Conservation (phyloP, 768 basidiomycete genomes). For the Sistotremastrum suecicum region DNA sequence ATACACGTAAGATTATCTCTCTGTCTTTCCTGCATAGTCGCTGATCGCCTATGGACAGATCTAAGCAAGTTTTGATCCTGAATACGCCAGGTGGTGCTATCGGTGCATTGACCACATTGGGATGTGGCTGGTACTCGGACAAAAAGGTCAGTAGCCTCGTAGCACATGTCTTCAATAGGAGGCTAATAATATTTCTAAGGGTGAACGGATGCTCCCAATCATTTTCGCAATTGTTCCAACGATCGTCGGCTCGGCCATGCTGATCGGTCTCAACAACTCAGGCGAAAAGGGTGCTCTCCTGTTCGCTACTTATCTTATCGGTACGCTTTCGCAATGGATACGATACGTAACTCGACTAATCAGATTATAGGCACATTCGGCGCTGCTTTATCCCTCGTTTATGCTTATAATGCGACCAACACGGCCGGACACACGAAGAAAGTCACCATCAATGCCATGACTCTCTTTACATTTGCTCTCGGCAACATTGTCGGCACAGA, state of each 20-base stretch:
- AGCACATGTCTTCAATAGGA: neutral
- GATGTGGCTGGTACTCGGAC: conserved; percentile 54
- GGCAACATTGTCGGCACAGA: conserved; percentile 52
- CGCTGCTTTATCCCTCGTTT: conserved; percentile 41
- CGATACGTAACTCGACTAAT: conserved; percentile 19
- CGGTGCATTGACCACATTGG: conserved; percentile 30
- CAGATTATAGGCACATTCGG: conserved; percentile 45
- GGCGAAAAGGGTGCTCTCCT: conserved; percentile 36
- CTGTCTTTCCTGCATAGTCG: neutral
- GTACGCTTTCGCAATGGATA: neutral
- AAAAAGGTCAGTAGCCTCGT: conserved; percentile 27
- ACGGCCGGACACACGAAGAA: conserved; percentile 57
- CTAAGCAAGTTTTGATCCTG: conserved; percentile 46
- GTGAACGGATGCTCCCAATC: conserved; percentile 48
- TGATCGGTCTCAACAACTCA: conserved; percentile 38
- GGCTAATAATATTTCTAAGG: conserved; percentile 14
- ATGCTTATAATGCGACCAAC: conserved; percentile 53
- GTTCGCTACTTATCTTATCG: conserved; percentile 28
- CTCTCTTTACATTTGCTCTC: conserved; percentile 35
- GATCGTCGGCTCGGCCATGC: conserved; percentile 38
- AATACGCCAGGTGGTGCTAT: conserved; percentile 42
- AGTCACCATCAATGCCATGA: conserved; percentile 47
- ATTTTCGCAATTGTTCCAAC: conserved; percentile 43
- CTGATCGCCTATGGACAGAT: conserved; percentile 17
- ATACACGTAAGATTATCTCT: conserved; percentile 32